phyloP scores from a whole-genome alignment of 345 rosid genomes.

The Eucalyptus marginata region DNA sequence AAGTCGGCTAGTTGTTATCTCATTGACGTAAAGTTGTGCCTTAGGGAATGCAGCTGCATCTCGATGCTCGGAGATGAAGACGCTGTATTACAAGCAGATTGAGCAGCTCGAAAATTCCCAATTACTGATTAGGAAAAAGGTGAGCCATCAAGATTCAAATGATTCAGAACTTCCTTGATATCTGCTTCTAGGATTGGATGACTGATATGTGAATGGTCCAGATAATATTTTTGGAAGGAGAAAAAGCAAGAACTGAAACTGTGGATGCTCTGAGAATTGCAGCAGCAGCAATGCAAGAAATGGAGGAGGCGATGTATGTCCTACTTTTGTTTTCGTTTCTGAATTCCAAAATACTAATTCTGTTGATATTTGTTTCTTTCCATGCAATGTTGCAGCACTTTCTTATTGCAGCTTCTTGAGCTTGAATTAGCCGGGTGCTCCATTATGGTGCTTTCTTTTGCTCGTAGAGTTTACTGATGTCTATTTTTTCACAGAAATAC shows the following conservation, averaged over 20 bases:
- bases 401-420: not conserved
- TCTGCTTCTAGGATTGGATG: not conserved
- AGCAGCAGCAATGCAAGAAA: constrained; percentile 72
- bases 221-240: constrained; percentile 92
- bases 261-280: constrained; percentile 93
- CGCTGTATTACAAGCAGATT: constrained; percentile 55
- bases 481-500: constrained; percentile 43
- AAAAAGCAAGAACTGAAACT: constrained; percentile 86
- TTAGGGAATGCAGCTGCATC: constrained; percentile 66
- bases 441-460: not conserved
- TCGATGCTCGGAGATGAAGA: constrained; percentile 88
- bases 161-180: not conserved
- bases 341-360: accelerated
- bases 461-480: not conserved
- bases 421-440: not conserved
- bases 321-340: not conserved
- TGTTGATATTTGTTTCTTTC: not conserved
- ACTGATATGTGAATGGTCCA: constrained; percentile 4
- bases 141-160: not conserved
- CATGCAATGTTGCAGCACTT: not conserved
- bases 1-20: not conserved
- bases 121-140: constrained; percentile 83
- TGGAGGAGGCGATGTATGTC: constrained; percentile 78
- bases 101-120: constrained; percentile 90
- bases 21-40: not conserved